Base-by-base conservation (phyloP, 2,329 filamentous ascomycete genomes). In the Blastomyces gilchristii region DNA sequence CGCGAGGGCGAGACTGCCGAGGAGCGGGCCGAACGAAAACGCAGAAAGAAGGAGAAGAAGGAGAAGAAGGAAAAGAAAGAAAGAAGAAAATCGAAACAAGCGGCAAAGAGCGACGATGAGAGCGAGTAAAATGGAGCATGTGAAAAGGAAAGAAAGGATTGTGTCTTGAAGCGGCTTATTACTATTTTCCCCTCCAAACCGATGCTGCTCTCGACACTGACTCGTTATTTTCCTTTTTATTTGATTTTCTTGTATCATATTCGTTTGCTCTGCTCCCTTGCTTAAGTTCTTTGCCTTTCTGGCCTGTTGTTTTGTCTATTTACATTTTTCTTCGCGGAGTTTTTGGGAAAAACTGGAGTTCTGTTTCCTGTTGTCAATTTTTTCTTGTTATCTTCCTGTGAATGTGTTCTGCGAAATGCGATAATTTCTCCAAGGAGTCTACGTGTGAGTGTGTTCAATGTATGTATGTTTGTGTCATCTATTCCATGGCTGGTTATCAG, bases 81-180 rank as follows among this genome's bases (percentile, higher is more conserved):
- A 77, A 86, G 87, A 79, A 91, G 91, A 83, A 94, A 18, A 77
- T 85, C 34, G 87, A 90, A 72, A 86, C 87, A 75, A 85, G 67
- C 57, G 52, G 65, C 63, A 62, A 69, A 71, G 64, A 66, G 64
- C 45, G 69, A 69, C 65, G 74, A 76, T 65, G 77, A 79, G 68
- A 79, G 75, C 71, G 75, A 79, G 65, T 75, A 75, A 68, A 68
- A 62, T 64, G 74, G 68, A 68, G 60, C 64, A 66, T 22, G 0
- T 8, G 9, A 14, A 41, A 25, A 56, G 4, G 18, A 41, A 57
- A 41, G 37, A 11, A 8, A 57, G 3, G 54, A 7, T 16, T 9
- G 22, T 64, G 58, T 56, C 41, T 50, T 50, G 47, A 28, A 50
- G 12, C 9, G 47, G 22, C 7, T 3, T 47, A 18, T 47, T 47